Conservation (phyloP, 2,329 filamentous ascomycete genomes). For the Xylariales sp. region DNA sequence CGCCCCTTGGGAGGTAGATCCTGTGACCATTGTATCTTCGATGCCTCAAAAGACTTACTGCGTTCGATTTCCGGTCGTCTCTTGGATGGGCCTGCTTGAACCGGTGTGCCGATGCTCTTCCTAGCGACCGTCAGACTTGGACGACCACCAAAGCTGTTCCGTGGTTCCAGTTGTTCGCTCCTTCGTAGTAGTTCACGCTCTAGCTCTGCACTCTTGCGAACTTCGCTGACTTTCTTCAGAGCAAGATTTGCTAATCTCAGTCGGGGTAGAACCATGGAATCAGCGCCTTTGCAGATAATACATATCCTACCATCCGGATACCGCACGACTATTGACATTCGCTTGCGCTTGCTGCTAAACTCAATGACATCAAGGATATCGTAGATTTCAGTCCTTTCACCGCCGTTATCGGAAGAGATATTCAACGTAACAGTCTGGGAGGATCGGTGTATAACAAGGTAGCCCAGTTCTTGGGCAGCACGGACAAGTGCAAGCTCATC, state of each 20-base stretch:
- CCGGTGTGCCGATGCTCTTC: constrained; percentile 31
- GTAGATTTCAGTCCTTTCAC: constrained; percentile 56
- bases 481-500: constrained; percentile 83
- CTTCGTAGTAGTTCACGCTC: constrained; percentile 52
- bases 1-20: constrained; percentile 36
- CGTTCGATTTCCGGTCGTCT: constrained; percentile 21
- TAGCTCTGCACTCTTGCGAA: constrained; percentile 57
- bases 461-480: constrained; percentile 82
- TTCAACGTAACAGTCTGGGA: constrained; percentile 60
- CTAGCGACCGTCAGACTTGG: constrained; percentile 45
- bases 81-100: constrained; percentile 19
- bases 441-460: constrained; percentile 69
- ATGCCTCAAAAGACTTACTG: constrained; percentile 24
- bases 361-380: constrained; percentile 84
- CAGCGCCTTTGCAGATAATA: constrained; percentile 85
- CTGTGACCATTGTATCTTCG: constrained; percentile 28
- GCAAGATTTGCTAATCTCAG: constrained; percentile 71
- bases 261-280: constrained; percentile 75
- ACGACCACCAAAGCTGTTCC: constrained; percentile 51
- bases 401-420: constrained; percentile 32
- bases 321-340: constrained; percentile 87
- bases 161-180: constrained; percentile 50
- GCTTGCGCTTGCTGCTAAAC: constrained; percentile 82
- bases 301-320: constrained; percentile 79
- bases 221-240: constrained; percentile 65